Evolutionary conservation across 306 rosid genomes (phyloP), one percentile per base, ranked within the genome.

Genomic region (Herpetospermum pedunculosum): DNA sequence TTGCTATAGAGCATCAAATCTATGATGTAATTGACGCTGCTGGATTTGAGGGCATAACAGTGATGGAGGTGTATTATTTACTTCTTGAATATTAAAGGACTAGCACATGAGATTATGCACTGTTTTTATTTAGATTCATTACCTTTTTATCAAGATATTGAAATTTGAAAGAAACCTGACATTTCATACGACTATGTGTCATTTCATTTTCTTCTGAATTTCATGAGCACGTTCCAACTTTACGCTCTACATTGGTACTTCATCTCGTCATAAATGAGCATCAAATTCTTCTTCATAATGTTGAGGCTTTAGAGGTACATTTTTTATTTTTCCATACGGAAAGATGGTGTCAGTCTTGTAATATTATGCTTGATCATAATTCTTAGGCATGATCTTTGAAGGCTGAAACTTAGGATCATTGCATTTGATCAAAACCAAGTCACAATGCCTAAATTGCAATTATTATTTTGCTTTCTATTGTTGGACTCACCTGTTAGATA

Each of bases 1-100:
- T 92, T 76, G 94, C 94, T 0, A 79, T 89, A 63, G 94, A 92
- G 80, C 86, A 81, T 76, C 92, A 88, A 80, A 85, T 92, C 64
- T 83, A 83, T 79, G 89, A 92, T 75, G 77, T 89, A 78, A 85
- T 92, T 74, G 92, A 92, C 74, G 83, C 90, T 60, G 82, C 96
- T 32, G 96, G 92, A 57, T 83, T 89, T 14, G 76, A 63, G 77
- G 96, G 97, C 75, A 77, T 88, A 81, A 80, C 90, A 74, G 40
- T 79, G 78, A 83, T 82, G 85, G 89, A 89, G 97, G 98, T 91
- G 54, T 53, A 83, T 67, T 18, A 59, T 50, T 74, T 79, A 48
- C 71, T 79, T 71, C 44, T 32, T 47, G 19, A 46, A 30, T n/a
- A 15, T 16, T 18, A 2, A 23, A 68, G 73, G 35, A 68, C 73